These are phyloP conservation scores for Hypsizygus ulmarius DNA, from an alignment of 1,284 basidiomycete genomes.

Conservation along the genomic window DNA sequence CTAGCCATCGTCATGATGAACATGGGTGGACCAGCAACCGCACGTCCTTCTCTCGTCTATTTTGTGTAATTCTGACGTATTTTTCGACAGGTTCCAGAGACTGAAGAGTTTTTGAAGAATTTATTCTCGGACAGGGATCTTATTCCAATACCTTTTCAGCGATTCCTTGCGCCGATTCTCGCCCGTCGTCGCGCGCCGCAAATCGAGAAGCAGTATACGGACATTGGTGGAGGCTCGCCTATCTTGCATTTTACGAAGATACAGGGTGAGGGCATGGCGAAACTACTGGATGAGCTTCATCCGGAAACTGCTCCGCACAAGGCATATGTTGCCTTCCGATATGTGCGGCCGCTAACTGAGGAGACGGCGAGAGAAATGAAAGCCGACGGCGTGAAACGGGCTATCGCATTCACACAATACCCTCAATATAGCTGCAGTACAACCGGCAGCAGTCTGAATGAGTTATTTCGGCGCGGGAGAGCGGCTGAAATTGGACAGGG, in stretches of 20 bases:
- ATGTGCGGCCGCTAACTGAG: conserved; percentile 88
- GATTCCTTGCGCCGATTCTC: conserved; percentile 83
- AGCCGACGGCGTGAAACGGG: conserved; percentile 87
- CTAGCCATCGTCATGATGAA: conserved; percentile 95
- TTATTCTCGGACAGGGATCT: conserved; percentile 95
- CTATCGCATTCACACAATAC: conserved; percentile 97
- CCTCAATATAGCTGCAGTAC: conserved; percentile 99
- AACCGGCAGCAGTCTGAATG: conserved; percentile 95
- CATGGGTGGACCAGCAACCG: conserved; percentile 96
- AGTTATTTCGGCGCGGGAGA: conserved; percentile 73
- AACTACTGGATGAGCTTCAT: conserved; percentile 89
- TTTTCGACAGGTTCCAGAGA: conserved; percentile 69
- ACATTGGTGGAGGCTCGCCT: conserved; percentile 97
- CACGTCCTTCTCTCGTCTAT: conserved; percentile 35
- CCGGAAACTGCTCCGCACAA: conserved; percentile 95
- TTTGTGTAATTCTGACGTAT: conserved; percentile 9
- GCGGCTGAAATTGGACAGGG: conserved; percentile 53
- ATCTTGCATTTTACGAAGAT: conserved; percentile 88
- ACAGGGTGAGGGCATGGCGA: conserved; percentile 90
- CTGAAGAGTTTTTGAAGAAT: conserved; percentile 88
- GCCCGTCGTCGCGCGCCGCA: conserved; percentile 90
- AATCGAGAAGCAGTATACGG: conserved; percentile 92
- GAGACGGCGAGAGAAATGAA: conserved; percentile 84
- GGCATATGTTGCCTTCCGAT: conserved; percentile 92
- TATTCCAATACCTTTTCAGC: conserved; percentile 94